Conservation (phyloP, 345 rosid genomes). For the Eucalyptus albens region DNA sequence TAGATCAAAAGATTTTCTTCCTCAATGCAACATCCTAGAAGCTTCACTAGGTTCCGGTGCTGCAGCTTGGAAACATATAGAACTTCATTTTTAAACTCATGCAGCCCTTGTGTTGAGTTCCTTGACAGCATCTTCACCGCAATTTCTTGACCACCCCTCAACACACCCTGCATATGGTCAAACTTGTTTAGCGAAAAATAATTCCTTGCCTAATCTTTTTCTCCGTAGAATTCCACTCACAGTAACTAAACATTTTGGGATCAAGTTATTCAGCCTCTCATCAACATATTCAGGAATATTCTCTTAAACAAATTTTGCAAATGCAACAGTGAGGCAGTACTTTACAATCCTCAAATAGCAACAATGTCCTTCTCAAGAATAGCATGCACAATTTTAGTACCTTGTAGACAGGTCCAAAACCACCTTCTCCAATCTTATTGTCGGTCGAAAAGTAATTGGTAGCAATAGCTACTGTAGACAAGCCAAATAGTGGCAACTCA, state of each 20-base stretch:
- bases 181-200: background rate
- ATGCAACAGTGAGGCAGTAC: background rate
- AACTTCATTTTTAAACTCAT: background rate
- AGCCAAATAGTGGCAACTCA: background rate
- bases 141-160: conserved; percentile 6
- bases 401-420: conserved; percentile 5
- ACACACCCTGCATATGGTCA: background rate
- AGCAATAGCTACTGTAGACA: background rate
- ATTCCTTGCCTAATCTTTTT: background rate
- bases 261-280: background rate
- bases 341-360: background rate
- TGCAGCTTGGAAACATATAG: conserved; percentile 16
- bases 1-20: conserved; percentile 23
- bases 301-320: background rate
- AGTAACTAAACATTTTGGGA: background rate
- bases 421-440: background rate
- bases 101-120: background rate
- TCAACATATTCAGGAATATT: background rate
- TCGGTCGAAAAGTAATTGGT: background rate
- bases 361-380: background rate
- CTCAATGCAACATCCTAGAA: conserved; percentile 22
- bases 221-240: background rate
- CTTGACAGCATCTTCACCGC: conserved; percentile 1
- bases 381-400: background rate
- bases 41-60: conserved; percentile 28